Percentiles rank a stretch among this genome's conserved stretches.
These are phyloP conservation scores for Fusarium xylarioides DNA, from an alignment of 2,329 filamentous ascomycete genomes.

Conservation along the genomic window DNA sequence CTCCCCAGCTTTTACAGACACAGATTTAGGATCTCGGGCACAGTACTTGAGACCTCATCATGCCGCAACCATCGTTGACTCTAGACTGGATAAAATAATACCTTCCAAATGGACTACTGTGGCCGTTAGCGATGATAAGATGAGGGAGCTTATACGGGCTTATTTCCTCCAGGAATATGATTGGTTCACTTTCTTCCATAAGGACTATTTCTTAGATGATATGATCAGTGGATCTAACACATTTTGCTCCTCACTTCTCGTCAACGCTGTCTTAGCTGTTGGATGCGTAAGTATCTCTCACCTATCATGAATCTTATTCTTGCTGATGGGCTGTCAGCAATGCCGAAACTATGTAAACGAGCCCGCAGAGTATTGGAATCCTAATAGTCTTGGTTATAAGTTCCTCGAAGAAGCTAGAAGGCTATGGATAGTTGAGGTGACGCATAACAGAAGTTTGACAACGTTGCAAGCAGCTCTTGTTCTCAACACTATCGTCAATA, in stretches of 20 bases:
- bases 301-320: rapidly evolving
- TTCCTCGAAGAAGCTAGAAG: conserved; percentile 12
- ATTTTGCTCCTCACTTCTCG: conserved; percentile 6
- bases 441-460: background rate
- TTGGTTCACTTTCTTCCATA: conserved; percentile 13
- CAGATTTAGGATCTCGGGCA: background rate
- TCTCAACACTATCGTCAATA: background rate
- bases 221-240: background rate
- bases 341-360: background rate
- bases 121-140: background rate
- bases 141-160: background rate
- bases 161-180: conserved; percentile 17
- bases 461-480: background rate
- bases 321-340: background rate
- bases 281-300: background rate
- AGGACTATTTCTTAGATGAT: conserved; percentile 15
- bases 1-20: rapidly evolving
- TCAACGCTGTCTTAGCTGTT: conserved; percentile 13
- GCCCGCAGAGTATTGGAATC: conserved; percentile 15
- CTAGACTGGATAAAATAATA: background rate
- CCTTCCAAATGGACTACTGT: conserved; percentile 11
- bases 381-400: background rate
- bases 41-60: conserved; percentile 18
- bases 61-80: conserved; percentile 6
- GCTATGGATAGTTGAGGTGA: background rate